phyloP scores from a whole-genome alignment of 2,329 filamentous ascomycete species.

The Chrysoporthe cubensis region DNA sequence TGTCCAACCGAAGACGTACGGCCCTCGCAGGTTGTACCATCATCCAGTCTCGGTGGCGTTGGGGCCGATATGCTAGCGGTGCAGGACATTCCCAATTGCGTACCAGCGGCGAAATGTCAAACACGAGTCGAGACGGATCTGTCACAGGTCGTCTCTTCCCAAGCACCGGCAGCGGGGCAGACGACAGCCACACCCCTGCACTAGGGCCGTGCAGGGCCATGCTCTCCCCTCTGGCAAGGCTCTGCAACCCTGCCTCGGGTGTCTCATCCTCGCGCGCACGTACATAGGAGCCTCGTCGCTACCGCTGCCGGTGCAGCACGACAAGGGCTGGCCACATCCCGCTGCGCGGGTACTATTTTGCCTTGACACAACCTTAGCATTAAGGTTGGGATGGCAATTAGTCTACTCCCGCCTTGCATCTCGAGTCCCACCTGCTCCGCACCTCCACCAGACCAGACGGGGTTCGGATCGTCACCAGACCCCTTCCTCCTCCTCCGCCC shows the following conservation, averaged over 20 bases:
- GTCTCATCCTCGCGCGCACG: slow-evolving; percentile 19
- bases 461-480: slow-evolving; percentile 13
- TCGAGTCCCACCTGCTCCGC: slow-evolving; percentile 3
- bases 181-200: neutral
- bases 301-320: neutral
- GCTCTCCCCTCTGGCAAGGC: neutral
- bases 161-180: slow-evolving; percentile 22
- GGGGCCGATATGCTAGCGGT: slow-evolving; percentile 1
- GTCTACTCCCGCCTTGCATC: neutral
- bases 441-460: slow-evolving; percentile 13
- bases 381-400: slow-evolving; percentile 27
- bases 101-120: slow-evolving; percentile 40
- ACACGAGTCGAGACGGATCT: slow-evolving; percentile 56
- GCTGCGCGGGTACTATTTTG: slow-evolving; percentile 10
- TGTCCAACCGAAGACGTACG: neutral
- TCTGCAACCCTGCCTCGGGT: slow-evolving; percentile 13
- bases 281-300: neutral
- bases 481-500: slow-evolving; percentile 8
- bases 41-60: neutral
- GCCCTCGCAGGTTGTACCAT: neutral
- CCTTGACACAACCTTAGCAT: slow-evolving; percentile 24
- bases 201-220: neutral
- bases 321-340: too few relatives aligned
- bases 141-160: slow-evolving; percentile 44
- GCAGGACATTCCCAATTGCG: slow-evolving; percentile 19